Percentiles rank a stretch among this genome's conserved stretches.
These are phyloP conservation scores for Boletus huronensis DNA, from an alignment of 768 basidiomycete species.

Conservation along the genomic window DNA sequence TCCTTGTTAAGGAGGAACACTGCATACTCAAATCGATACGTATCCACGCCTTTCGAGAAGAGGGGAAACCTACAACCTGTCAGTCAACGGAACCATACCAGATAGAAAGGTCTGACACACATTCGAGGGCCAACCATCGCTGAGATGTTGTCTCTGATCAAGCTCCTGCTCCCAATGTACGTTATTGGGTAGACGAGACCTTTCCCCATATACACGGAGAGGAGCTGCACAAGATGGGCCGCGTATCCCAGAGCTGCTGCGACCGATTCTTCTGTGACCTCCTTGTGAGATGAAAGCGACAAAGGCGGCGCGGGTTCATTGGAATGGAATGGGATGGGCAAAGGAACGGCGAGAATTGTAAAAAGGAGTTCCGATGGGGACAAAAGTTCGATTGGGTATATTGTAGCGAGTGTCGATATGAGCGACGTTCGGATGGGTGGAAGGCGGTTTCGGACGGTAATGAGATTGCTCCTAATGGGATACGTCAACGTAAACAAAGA, in stretches of 20 bases:
- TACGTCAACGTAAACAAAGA: conserved; percentile 15
- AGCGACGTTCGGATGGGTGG: conserved; percentile 57
- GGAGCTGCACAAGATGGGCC: conserved; percentile 79
- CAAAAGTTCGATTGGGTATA: conserved; percentile 88
- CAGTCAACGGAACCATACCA: conserved; percentile 4
- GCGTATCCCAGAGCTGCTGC: conserved; percentile 91
- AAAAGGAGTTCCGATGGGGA: conserved; percentile 86
- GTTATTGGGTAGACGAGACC: conserved; percentile 85
- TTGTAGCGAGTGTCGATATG: conserved; percentile 64
- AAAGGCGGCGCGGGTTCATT: conserved; percentile 86
- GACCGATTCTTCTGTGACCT: conserved; percentile 79
- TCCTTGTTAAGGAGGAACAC: conserved; percentile 97
- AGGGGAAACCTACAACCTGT: conserved; percentile 76
- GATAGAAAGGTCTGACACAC: conserved; percentile 45
- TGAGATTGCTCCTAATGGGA: conserved; percentile 43
- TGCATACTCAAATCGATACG: conserved; percentile 95
- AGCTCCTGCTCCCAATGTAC: conserved; percentile 84
- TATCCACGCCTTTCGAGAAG: conserved; percentile 92
- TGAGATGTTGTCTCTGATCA: conserved; percentile 90
- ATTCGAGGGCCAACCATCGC: conserved; percentile 94
- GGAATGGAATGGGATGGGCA: conserved; percentile 76
- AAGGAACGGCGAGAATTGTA: conserved; percentile 80
- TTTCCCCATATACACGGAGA: conserved; percentile 76
- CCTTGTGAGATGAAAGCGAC: conserved; percentile 56
- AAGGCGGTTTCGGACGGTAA: conserved; percentile 47